Base-by-base conservation (phyloP, 768 basidiomycete genomes). In the Leucosporidium scottii region DNA sequence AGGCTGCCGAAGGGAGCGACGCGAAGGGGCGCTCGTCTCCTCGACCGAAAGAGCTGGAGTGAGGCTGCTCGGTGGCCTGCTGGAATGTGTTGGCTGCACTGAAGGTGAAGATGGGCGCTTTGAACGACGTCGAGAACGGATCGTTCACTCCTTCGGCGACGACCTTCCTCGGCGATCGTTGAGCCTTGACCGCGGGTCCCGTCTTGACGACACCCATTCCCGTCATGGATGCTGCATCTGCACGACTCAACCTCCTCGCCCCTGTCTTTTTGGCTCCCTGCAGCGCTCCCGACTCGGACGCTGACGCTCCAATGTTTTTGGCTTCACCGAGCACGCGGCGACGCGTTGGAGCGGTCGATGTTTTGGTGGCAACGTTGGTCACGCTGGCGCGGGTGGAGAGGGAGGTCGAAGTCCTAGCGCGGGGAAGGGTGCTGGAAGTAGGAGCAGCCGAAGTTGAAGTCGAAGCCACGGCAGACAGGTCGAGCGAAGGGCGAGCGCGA, bases 171-270 rank as follows among this genome's bases (percentile, higher is more conserved):
- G 30, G 56, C 17, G 23, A 31, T 57, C 49, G 30, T 34, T 59
- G 48, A 1, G 49, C 23, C 30, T 59, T 65, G 36, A 65, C 58
- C 4, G 64, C 57, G 12, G 47, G 44, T 0, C 69, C 69, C 7
- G 62, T 55, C 23, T 59, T 54, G 23, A 70, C 69, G 21, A 70
- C 62, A 17, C 69, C 69, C 49, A 70, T 67, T 25, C 69, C 69
- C n/a, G 60, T 64, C 65, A 70, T 62, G 30, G 48, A 39, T 0
- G 56, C 55, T 8, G 65, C 69, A 30, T 63, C 61, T 12, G 56
- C 56, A 9, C 53, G 39, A 53, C 61, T 59, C 53, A 64, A 53
- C 27, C 59, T 54, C 61, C 50, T 49, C 34, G 44, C 48, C 17
- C 18, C 39, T 21, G 25, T 25, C 53, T 28, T 25, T 27, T 28